These are phyloP conservation scores for Penicillium waksmanii DNA, from an alignment of 495 filamentous ascomycete species.

Conservation along the genomic window DNA sequence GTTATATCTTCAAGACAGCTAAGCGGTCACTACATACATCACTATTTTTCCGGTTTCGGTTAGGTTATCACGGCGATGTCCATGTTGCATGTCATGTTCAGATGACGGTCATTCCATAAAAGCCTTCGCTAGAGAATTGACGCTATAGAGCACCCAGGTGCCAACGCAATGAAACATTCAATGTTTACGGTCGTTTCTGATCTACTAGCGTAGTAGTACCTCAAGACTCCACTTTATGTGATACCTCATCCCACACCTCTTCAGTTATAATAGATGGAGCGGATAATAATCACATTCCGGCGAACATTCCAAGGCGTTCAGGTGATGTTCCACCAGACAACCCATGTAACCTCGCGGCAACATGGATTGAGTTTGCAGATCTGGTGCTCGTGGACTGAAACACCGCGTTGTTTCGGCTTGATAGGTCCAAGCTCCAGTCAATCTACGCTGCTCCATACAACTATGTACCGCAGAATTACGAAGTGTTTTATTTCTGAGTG, in stretches of 20 bases:
- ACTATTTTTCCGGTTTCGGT: neutral
- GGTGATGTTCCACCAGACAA: neutral
- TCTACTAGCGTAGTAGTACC: neutral
- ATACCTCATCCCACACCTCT: neutral
- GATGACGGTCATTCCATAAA: neutral
- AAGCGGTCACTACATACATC: slow-evolving; percentile 23
- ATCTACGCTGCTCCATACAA: neutral
- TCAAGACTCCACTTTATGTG: neutral
- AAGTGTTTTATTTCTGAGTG: neutral
- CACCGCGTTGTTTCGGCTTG: slow-evolving; percentile 18
- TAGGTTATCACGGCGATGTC: neutral
- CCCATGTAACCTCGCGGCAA: slow-evolving; percentile 15
- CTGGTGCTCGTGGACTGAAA: slow-evolving; percentile 11
- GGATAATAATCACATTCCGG: slow-evolving; percentile 4
- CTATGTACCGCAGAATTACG: neutral
- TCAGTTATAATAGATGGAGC: neutral
- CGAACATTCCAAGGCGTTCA: neutral
- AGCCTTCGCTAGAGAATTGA: neutral
- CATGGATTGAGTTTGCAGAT: slow-evolving; percentile 20
- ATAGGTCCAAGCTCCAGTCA: slow-evolving; percentile 10
- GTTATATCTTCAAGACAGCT: slow-evolving; percentile 9
- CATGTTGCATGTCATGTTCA: neutral
- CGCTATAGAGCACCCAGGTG: neutral
- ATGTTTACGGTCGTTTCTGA: too few relatives aligned
- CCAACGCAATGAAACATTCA: too few relatives aligned